Base-by-base conservation (phyloP, 139 green algal species). In the Coccomyxa sp. region DNA sequence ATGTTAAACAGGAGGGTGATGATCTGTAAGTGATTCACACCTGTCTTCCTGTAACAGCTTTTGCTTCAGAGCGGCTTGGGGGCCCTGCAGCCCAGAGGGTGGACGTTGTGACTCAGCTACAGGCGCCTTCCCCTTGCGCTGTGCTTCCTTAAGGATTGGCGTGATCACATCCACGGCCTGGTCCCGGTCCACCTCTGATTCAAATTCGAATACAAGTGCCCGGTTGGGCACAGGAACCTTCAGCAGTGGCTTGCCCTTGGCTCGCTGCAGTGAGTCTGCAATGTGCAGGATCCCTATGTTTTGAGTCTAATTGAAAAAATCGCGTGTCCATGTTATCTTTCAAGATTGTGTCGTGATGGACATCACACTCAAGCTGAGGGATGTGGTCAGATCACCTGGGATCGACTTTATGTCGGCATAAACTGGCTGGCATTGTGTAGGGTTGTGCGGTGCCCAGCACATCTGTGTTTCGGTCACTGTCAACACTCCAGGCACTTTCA, bases 221-320 rank as follows among this genome's bases (percentile, higher is more conserved):
- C 58, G 30, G 15, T 25, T 32, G 17, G 58, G 68, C 13, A 75
- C 31, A 28, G 80, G 67, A 38, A 86, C 67, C 28, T 71, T 57
- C 28, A 86, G 68, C 79, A 86, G 76, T 27, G 83, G 83, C 57
- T 78, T 83, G 15, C 67, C 58, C 68, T 86, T 86, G 31, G 83
- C 79, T 27, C 71, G 67, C 79, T 86, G 83, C 68, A 83, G 79
- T 31, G 30, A 51, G 58, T 77, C 83, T 86, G 83, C 79, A 45
- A 15, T 18, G 71, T 27, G 66, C 66, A 27, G 21, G 4, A 74
- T 27, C 21, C 66, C 66, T 27, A 15, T 27, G 38, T 51, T 7
- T 51, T 51, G 3, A 51, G 38, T 51, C 38, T 51, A 51, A 51
- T 51, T 51, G 38, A 7, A 7, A 3, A 51, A 51, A 7, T 7